Evolutionary conservation across 345 rosid species (phyloP), one percentile per base, ranked within the genome.

Genomic region (Arabidopsis suecica): DNA sequence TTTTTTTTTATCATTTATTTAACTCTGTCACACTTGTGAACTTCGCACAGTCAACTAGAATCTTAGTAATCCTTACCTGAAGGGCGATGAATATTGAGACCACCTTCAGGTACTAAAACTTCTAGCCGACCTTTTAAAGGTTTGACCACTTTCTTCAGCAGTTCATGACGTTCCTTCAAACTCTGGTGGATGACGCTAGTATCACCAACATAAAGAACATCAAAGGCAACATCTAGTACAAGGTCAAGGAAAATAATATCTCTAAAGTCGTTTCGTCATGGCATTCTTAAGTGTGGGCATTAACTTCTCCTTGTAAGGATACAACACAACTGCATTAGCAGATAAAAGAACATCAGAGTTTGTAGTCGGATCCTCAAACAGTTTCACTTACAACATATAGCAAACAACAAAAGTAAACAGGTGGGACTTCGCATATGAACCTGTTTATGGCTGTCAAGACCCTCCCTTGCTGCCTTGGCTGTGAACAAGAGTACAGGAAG

Each of bases 131-230:
- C 93, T 82, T 91, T 90, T 80, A 86, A 69, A 82, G 97, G 95
- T 84, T 83, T 84, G 77, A 94, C 90, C 62, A 85, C 84, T 80
- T 85, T 85, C 68, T 40, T 76, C 59, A 94, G 90, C 73, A 91
- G 88, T 54, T 87, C 93, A 65, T 91, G 95, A 25, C 98, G 86
- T 79, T 94, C 98, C 85, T 86, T 90, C 82, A 94, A 86, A 75
- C 87, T 88, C 83, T 86, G 97, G 83, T 94, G 98, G 81, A 94
- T 88, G 65, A 94, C 91, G 53, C 98, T 94, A 54, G 97, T 91
- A 79, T 94, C 98, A 50, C 98, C 91, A 53, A 87, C 88, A 77
- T 94, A 94, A 73, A 94, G 97, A 73, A 94, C 78, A 82, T 94
- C 98, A 83, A 94, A 94, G 72, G 90, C 93, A 83, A 94, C 89